Evolutionary conservation across 2,329 filamentous ascomycete genomes (phyloP).

Genomic region (Scortechinia acanthostroma): DNA sequence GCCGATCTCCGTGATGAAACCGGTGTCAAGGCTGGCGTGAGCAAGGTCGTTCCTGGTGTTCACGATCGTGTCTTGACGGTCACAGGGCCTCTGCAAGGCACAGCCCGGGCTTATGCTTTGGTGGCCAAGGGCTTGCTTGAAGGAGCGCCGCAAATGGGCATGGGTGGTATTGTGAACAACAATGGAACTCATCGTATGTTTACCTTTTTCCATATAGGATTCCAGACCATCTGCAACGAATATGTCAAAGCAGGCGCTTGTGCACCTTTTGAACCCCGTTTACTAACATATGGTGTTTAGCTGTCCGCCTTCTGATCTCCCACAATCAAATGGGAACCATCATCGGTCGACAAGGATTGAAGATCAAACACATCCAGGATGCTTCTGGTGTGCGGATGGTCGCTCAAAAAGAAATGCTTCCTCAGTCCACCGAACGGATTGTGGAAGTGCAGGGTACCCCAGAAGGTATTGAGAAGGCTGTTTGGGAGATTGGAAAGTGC

Average conservation of each 20-base stretch:
- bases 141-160: constrained; percentile 87
- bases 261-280: constrained; percentile 1
- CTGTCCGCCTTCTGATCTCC: constrained; percentile 94
- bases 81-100: constrained; percentile 79
- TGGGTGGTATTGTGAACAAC: constrained; percentile 81
- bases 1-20: constrained; percentile 95
- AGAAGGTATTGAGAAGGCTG: constrained; percentile 87
- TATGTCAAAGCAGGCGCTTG: constrained; percentile 12
- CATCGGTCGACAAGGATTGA: constrained; percentile 89
- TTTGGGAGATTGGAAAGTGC: constrained; percentile 99
- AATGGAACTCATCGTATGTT: constrained; percentile 43
- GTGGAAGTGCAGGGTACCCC: constrained; percentile 94
- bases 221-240: not conserved
- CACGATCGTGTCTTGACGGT: constrained; percentile 96
- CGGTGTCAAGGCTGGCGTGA: constrained; percentile 93
- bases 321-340: constrained; percentile 99
- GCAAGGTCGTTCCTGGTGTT: constrained; percentile 95
- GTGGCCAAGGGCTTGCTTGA: constrained; percentile 88
- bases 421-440: constrained; percentile 94
- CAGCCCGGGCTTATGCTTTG: constrained; percentile 85
- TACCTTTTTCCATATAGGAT: not conserved
- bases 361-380: constrained; percentile 99
- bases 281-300: constrained; percentile 33
- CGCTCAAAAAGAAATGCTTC: constrained; percentile 98
- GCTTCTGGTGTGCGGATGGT: constrained; percentile 96